Conservation (phyloP, 805 yeast genomes). For the Ogataea pini region DNA sequence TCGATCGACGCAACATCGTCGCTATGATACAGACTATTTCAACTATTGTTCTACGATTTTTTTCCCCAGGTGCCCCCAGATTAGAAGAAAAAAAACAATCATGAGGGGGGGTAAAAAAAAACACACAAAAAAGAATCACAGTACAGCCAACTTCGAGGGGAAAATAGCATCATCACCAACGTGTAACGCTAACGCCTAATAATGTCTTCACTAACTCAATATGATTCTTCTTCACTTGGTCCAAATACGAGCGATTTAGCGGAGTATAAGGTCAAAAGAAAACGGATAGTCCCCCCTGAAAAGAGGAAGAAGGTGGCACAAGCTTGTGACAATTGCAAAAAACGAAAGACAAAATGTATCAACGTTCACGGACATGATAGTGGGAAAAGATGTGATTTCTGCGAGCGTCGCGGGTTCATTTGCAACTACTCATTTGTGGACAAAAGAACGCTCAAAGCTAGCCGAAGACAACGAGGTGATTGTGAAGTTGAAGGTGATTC, state of each 20-base stretch:
- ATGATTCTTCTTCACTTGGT: neutral
- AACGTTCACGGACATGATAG: conserved; percentile 20
- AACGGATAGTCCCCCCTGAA: conserved; percentile 19
- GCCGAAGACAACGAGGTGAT: neutral
- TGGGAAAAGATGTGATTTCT: conserved; percentile 16
- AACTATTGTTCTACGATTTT: no score
- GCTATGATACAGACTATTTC: no score
- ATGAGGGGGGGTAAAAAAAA: neutral
- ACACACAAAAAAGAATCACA: neutral
- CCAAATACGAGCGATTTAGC: neutral
- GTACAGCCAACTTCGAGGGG: no score
- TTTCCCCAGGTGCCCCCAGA: neutral
- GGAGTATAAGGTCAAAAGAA: conserved; percentile 6
- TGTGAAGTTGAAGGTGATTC: neutral
- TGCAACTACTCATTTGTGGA: conserved; percentile 26
- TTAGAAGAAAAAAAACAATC: no score
- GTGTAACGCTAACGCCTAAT: no score
- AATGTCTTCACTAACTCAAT: neutral
- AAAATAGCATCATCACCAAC: no score
- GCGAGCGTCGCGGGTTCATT: conserved; percentile 28
- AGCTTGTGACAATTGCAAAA: conserved; percentile 50
- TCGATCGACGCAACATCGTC: no score
- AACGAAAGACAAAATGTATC: conserved; percentile 35
- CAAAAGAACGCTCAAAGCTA: conserved; percentile 15
- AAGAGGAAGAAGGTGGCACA: conserved; percentile 41